A percentile compares a stretch with the other conserved stretches of the same genome.
These are phyloP conservation scores for Cornus florida DNA, from an alignment of 148 eudicot genomes.

Conservation along the genomic window DNA sequence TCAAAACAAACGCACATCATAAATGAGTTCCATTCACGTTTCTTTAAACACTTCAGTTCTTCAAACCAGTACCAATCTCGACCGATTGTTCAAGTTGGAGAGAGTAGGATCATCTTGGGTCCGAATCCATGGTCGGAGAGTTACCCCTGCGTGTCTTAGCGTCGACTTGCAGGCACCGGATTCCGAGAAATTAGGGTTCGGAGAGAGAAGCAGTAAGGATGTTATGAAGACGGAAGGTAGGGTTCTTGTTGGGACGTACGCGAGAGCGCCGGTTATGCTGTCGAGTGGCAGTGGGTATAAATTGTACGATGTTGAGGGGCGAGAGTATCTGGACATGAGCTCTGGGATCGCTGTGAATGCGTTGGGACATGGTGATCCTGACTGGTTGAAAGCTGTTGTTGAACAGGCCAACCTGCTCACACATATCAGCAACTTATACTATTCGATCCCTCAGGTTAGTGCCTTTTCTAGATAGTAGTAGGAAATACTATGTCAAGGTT, in stretches of 20 bases:
- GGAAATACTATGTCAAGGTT: background rate
- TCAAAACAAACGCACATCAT: too few species aligned
- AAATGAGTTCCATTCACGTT: slow-evolving; percentile 6
- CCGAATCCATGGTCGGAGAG: background rate
- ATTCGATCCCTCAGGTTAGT: slow-evolving; percentile 66
- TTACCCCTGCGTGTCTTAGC: slow-evolving; percentile 26
- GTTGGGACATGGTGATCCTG: slow-evolving; percentile 78
- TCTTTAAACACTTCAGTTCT: slow-evolving; percentile 19
- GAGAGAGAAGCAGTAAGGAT: slow-evolving; percentile 17
- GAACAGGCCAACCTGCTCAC: slow-evolving; percentile 51
- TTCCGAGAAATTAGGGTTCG: slow-evolving; percentile 12
- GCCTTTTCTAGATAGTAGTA: background rate
- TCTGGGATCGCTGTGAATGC: slow-evolving; percentile 94
- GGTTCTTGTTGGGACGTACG: slow-evolving; percentile 73
- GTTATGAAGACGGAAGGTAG: slow-evolving; percentile 59
- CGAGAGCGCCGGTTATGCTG: slow-evolving; percentile 61
- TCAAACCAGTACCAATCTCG: slow-evolving; percentile 19
- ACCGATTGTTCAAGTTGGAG: slow-evolving; percentile 25
- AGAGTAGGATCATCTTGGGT: background rate
- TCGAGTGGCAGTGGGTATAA: slow-evolving; percentile 80
- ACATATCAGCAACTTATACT: slow-evolving; percentile 81
- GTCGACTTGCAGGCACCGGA: slow-evolving; percentile 23
- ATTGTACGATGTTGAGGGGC: slow-evolving; percentile 74
- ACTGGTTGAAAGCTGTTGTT: slow-evolving; percentile 59
- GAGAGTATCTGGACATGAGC: slow-evolving; percentile 75